A percentile compares a stretch with the other conserved stretches of the same genome.
Evolutionary conservation across 371 early-diverging fungal species (phyloP).

Genomic region (Encephalitozoon intestinalis): DNA sequence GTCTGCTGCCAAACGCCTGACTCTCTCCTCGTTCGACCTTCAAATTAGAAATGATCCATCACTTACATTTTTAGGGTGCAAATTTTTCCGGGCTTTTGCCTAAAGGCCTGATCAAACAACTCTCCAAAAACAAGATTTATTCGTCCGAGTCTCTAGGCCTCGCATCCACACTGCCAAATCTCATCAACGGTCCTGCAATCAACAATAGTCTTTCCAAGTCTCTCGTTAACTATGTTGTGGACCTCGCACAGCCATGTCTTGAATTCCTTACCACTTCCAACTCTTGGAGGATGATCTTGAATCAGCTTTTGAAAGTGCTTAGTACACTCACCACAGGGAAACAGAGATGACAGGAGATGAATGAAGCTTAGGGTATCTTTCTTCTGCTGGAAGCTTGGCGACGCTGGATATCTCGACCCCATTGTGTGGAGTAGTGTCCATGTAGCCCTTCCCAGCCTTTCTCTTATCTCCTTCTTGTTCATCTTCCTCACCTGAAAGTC

Average conservation of each 20-base stretch:
- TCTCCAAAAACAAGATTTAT: background rate
- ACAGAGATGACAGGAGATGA: constrained; percentile 72
- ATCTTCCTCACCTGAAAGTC: background rate
- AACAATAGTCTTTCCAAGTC: constrained; percentile 76
- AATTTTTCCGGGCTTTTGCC: constrained; percentile 6
- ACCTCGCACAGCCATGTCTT: constrained; percentile 79
- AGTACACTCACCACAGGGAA: constrained; percentile 85
- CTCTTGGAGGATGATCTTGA: constrained; percentile 72
- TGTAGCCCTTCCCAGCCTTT: constrained; percentile 75
- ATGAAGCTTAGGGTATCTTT: constrained; percentile 71
- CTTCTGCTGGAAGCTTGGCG: constrained; percentile 70
- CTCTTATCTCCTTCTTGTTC: constrained; percentile 65
- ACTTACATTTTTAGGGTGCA: constrained; percentile 40
- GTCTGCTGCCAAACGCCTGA: constrained; percentile 77
- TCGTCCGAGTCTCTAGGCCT: background rate
- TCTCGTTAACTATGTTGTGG: constrained; percentile 88
- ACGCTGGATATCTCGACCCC: constrained; percentile 87
- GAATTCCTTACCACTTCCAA: constrained; percentile 67
- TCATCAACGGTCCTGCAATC: constrained; percentile 82
- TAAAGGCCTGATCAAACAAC: background rate
- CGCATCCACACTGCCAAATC: constrained; percentile 70
- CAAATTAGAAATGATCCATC: constrained; percentile 22
- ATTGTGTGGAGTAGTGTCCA: constrained; percentile 96
- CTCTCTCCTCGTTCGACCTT: constrained; percentile 62
- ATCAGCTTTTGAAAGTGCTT: constrained; percentile 63